Evolutionary conservation across 164 flowering plant species (phyloP), one percentile per base, ranked within the genome.

Genomic region (Dillenia suffruticosa): DNA sequence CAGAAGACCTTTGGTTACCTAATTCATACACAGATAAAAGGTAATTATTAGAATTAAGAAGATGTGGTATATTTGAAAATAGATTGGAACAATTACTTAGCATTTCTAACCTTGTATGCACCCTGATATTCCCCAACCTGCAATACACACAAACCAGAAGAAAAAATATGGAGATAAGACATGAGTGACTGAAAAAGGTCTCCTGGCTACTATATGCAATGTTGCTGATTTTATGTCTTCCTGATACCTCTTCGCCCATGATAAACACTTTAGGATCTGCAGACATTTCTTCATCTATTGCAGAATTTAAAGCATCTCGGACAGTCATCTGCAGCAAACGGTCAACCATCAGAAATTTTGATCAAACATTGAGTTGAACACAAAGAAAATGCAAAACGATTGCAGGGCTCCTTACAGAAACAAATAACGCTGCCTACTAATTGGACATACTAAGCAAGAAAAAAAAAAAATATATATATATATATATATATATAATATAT

Each of bases 111-210:
- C 97, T 95, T 95, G 81, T 95, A 95, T 56, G 99, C 99, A 67
- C 99, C 99, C 47, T 95, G 97, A 63, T 95, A 95, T 73, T 92
- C 96, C 24, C 99, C 99, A 70, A 95, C 97, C 97, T 95, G 79
- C 68, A 73, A 44, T 14, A 66, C 46, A 49, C 16, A 67, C 51
- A 40, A 44, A 17, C 17, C 49, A 17, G 11, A 10, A 11, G 19
- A 56, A 44, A 0, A n/a, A 19, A 14, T 9, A 3, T 13, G 10
- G 5, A 16, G 43, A 50, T 2, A 16, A 4, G 1, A 9, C 14
- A 49, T 10, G 24, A 17, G 51, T 44, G 15, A 59, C 49, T 46
- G 17, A 48, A 12, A 19, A 7, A 8, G 13, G 3, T 59, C 15
- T 59, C 13, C 40, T 24, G 22, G 40, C 7, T 32, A 32, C 40